Base-by-base conservation (phyloP, 1,284 basidiomycete species). In the Sanghuangporus weigelae region DNA sequence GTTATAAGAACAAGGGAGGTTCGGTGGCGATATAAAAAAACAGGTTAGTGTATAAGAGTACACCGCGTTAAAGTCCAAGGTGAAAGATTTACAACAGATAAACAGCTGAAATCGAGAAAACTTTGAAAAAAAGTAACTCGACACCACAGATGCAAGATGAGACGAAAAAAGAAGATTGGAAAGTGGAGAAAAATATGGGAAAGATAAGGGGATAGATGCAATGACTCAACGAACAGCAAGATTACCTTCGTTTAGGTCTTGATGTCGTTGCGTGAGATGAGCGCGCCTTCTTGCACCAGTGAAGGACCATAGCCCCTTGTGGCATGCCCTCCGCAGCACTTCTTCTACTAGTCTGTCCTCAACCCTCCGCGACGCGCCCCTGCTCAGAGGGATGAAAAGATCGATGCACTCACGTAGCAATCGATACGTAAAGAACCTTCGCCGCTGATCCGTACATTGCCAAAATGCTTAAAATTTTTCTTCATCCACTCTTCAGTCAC, bases 21-120 rank as follows among this genome's bases (percentile, higher is more conserved):
- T 31, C 16, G 16, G 6, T 7, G n/a, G 16, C n/a, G n/a, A 42
- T n/a, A 42, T 12, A 42, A 19, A 46, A 48, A 26, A 19, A 50
- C 4, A 59, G 6, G 44, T 58, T 19, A 44, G 40, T 38, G 57
- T 49, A 59, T 46, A 57, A 42, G 44, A 12, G 56, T 57, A 57
- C 56, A 57, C 35, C 26, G 46, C 42, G 46, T 19, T 31, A 46
- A 59, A 39, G 36, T 19, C 21, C 26, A n/a, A 23, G 39, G 11
- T 3, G 11, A 23, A 14, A 42, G 40, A 21, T 16, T 26, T 26
- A 26, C 26, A 35, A 38, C 31, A 38, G 7, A 56, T 26, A n/a
- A 35, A 44, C 12, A 14, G 12, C n/a, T 19, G 42, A 7, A 19
- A 35, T 5, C 26, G 54, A 35, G 42, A 49, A 40, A 59, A 46